Evolutionary conservation across 495 filamentous ascomycete species (phyloP), one percentile per base, ranked within the genome.

Genomic region (Podospora fimiseda): DNA sequence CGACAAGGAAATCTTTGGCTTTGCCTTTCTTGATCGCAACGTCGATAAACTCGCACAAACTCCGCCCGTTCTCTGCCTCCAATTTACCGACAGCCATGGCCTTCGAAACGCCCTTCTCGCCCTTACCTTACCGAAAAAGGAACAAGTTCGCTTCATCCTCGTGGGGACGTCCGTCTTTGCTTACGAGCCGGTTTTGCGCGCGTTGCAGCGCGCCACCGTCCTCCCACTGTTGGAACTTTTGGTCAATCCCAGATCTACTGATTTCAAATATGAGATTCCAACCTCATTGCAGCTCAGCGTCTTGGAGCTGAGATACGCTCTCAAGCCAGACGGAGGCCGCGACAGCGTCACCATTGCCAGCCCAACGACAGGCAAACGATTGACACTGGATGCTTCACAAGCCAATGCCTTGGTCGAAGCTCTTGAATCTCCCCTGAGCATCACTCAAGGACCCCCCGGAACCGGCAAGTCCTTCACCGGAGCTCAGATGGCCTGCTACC

Each of bases 381-480:
- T 9, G 61, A n/a, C 47, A 1, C 61, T 88, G 1, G 86, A 89
- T 50, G 27, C 59, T 0, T 82, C 84, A 0, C 87, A 91, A 51
- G 60, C 74, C 4, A 53, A 69, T 1, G 84, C 84, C 15, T 56
- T 91, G 0, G 21, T 82, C 9, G 61, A 71, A 2, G 80, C 80
- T 0, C 57, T 91, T 33, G 68, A 53, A 0, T 78, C 77, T 18
- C 64, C 62, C 11, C 70, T 90, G 3, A 82, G 81, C 58, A 59
- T 85, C 1, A 84, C 90, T 13, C 87, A 91, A 66, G 88, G 88
- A 0, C 87, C 88, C 0, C 88, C 88, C 66, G 87, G 87, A 2
- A 92, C 87, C 2, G 88, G 89, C 4, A 91, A 92, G 51, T 88
- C 86, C 0, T 88, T 90, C 53, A 80, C 89, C 27, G 88, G 89